A percentile compares a stretch with the other conserved stretches of the same genome.
phyloP scores from a whole-genome alignment of 345 rosid genomes.

The Moringa oleifera region DNA sequence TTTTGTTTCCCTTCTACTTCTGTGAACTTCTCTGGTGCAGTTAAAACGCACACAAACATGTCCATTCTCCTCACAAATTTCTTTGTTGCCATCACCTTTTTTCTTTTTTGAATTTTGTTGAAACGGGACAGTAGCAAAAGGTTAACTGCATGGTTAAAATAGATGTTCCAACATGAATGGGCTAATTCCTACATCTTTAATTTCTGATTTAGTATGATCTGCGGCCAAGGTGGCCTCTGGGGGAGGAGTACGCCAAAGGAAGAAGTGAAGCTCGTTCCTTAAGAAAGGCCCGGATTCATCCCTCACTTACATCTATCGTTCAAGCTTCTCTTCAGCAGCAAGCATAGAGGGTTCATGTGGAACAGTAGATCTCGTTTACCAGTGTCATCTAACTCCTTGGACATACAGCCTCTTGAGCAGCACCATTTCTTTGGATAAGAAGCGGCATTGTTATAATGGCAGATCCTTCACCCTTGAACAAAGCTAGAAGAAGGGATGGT shows the following conservation, averaged over 20 bases:
- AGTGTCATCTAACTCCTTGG: too few relatives aligned
- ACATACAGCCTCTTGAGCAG: background rate
- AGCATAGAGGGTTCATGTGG: conserved; percentile 6
- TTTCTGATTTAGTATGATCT: conserved; percentile 61
- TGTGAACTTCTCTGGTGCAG: too few relatives aligned
- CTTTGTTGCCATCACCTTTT: too few relatives aligned
- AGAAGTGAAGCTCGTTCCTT: conserved; percentile 77
- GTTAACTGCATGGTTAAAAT: background rate
- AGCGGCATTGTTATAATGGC: too few relatives aligned
- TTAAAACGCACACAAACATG: too few relatives aligned
- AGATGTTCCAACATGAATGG: background rate
- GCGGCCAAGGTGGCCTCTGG: conserved; percentile 93
- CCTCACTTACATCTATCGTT: conserved; percentile 81
- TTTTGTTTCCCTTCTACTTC: background rate
- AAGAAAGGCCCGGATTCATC: conserved; percentile 72
- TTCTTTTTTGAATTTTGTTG: too few relatives aligned
- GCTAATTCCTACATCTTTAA: conserved; percentile 1
- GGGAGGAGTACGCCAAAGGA: conserved; percentile 78
- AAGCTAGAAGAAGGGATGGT: background rate
- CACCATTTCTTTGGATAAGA: background rate
- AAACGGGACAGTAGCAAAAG: background rate
- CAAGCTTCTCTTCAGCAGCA: conserved; percentile 51
- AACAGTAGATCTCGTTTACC: too few relatives aligned
- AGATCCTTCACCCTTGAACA: background rate
- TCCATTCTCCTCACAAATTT: too few relatives aligned